Percentiles rank a stretch among this genome's conserved stretches.
These are phyloP conservation scores for Malbranchea zuffiana DNA, from an alignment of 2,329 filamentous ascomycete species.

Conservation along the genomic window DNA sequence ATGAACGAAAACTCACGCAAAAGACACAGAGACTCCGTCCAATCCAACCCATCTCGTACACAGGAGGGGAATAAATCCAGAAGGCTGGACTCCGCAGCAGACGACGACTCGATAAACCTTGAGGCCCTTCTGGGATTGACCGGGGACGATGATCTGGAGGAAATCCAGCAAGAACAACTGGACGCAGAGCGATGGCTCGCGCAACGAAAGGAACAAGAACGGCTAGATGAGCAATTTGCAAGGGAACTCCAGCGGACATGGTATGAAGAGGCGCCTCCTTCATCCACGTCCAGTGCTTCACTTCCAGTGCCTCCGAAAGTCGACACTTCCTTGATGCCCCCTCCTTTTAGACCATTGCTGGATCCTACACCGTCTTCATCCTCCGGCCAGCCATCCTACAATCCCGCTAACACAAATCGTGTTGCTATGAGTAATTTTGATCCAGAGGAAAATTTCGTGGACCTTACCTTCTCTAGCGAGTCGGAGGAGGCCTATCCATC, in stretches of 20 bases:
- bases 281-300: slow-evolving; percentile 2
- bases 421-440: background rate
- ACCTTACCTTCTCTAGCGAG: no score
- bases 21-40: no score
- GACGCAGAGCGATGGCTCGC: slow-evolving; percentile 24
- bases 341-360: no score
- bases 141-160: slow-evolving; percentile 18
- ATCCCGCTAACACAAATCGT: background rate
- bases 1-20: no score
- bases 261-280: slow-evolving; percentile 13
- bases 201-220: slow-evolving; percentile 25
- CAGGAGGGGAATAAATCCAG: no score
- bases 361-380: no score
- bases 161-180: slow-evolving; percentile 23
- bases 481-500: no score
- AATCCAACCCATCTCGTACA: no score
- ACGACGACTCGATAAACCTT: no score
- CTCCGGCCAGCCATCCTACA: background rate
- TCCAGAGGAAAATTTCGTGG: background rate
- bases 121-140: slow-evolving; percentile 23
- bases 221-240: slow-evolving; percentile 30
- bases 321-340: background rate
- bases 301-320: background rate
- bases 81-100: no score
- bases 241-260: slow-evolving; percentile 27